Conservation (phyloP, 2,329 filamentous ascomycete species). For the Neofusicoccum kwambonambiense region DNA sequence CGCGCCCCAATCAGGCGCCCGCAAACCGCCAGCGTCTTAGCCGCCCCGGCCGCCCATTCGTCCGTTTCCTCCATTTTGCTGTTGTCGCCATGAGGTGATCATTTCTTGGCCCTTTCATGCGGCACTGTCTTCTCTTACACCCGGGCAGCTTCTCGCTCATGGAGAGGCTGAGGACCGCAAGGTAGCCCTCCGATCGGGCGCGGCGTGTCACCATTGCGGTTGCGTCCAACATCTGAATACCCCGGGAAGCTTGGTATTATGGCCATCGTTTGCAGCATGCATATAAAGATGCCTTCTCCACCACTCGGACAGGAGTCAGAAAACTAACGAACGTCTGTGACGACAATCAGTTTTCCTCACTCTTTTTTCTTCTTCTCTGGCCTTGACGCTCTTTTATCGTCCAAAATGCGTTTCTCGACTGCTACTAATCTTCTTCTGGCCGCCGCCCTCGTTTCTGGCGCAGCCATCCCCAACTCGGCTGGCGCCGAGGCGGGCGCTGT, state of each 20-base stretch:
- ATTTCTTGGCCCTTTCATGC: constrained; percentile 1
- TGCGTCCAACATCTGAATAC: background rate
- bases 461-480: background rate
- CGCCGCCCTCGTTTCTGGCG: background rate
- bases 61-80: background rate
- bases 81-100: background rate
- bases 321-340: background rate
- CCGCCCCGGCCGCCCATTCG: background rate
- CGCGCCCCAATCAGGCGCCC: background rate
- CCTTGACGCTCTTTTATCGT: too few relatives aligned
- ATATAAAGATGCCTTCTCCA: background rate
- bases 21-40: background rate
- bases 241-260: background rate
- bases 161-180: background rate
- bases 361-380: background rate
- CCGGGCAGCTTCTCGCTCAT: background rate
- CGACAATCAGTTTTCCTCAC: background rate
- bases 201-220: background rate
- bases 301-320: background rate
- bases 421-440: background rate
- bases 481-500: background rate
- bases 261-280: background rate
- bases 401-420: background rate
- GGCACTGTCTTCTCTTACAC: background rate
- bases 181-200: background rate